A percentile compares a stretch with the other conserved stretches of the same genome.
phyloP scores from a whole-genome alignment of 768 basidiomycete genomes.

The Coprinopsis marcescibilis region DNA sequence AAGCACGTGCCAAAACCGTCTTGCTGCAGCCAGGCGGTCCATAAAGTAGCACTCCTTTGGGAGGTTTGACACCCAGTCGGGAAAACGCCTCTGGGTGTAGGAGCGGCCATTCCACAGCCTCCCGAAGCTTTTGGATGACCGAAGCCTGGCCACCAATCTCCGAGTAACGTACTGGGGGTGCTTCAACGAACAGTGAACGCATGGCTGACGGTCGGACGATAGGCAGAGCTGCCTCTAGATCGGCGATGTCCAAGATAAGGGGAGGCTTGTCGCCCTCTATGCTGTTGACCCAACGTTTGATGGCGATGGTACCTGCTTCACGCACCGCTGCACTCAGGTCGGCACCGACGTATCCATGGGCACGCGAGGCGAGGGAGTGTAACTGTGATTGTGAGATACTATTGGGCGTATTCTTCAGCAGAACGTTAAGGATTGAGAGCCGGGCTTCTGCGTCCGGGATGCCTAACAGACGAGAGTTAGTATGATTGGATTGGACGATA shows the following conservation, averaged over 20 bases:
- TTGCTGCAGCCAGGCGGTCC: conserved; percentile 98
- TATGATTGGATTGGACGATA: neutral
- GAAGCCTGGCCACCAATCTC: conserved; percentile 86
- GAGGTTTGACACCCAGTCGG: conserved; percentile 81
- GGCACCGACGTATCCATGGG: conserved; percentile 96
- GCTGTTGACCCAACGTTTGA: conserved; percentile 69
- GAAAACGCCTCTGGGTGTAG: conserved; percentile 81
- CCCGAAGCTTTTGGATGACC: conserved; percentile 81
- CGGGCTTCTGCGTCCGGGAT: conserved; percentile 86
- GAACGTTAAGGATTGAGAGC: conserved; percentile 77
- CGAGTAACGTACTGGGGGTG: conserved; percentile 72
- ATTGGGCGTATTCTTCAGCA: conserved; percentile 79
- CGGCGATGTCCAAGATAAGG: conserved; percentile 43
- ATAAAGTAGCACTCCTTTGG: conserved; percentile 86
- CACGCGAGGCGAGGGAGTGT: conserved; percentile 59
- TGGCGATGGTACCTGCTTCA: conserved; percentile 87
- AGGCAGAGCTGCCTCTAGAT: conserved; percentile 69
- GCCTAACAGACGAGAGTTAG: conserved; percentile 40
- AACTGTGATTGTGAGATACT: conserved; percentile 57
- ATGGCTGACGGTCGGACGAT: conserved; percentile 87
- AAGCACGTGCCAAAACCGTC: conserved; percentile 86
- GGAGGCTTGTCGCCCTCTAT: conserved; percentile 13
- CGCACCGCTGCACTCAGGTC: conserved; percentile 90
- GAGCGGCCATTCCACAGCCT: conserved; percentile 95
- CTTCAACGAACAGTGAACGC: conserved; percentile 88